These are phyloP conservation scores for Choanephora cucurbitarum DNA, from an alignment of 371 early-diverging fungal genomes.

Conservation along the genomic window DNA sequence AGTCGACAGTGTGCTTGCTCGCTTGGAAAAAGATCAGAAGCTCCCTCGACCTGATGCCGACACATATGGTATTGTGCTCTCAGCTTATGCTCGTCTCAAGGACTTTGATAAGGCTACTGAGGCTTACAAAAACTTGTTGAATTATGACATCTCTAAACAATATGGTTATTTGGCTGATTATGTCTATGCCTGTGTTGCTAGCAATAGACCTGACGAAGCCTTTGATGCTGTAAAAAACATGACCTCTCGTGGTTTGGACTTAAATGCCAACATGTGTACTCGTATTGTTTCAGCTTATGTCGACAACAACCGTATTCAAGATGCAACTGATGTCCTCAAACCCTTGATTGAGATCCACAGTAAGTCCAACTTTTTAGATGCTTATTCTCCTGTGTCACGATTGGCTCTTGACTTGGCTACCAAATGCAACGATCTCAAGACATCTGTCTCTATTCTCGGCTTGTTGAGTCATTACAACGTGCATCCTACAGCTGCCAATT, in stretches of 20 bases:
- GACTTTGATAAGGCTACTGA: slow-evolving; percentile 40
- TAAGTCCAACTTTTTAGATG: slow-evolving; percentile 18
- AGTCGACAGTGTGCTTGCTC: slow-evolving; percentile 26
- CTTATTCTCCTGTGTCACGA: slow-evolving; percentile 11
- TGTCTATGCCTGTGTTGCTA: slow-evolving; percentile 28
- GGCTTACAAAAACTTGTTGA: slow-evolving; percentile 28
- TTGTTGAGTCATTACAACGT: slow-evolving; percentile 22
- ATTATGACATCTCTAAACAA: slow-evolving; percentile 31
- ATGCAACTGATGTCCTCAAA: slow-evolving; percentile 15
- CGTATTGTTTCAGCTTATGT: slow-evolving; percentile 26
- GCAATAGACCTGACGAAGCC: slow-evolving; percentile 28
- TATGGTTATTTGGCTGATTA: slow-evolving; percentile 46
- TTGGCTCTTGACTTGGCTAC: slow-evolving; percentile 22
- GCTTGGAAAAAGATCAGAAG: slow-evolving; percentile 21
- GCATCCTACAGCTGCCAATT: slow-evolving; percentile 16
- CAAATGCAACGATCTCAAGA: slow-evolving; percentile 19
- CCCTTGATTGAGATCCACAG: slow-evolving; percentile 16
- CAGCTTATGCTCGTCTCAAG: slow-evolving; percentile 28
- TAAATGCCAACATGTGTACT: slow-evolving; percentile 26
- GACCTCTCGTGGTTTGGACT: slow-evolving; percentile 26
- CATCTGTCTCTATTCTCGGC: slow-evolving; percentile 20
- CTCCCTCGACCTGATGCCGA: slow-evolving; percentile 41
- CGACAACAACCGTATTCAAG: slow-evolving; percentile 11
- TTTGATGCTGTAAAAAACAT: slow-evolving; percentile 27
- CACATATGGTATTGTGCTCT: slow-evolving; percentile 44